Conservation (phyloP, 352 stramenopile species). For the Stephanocyclus meneghinianus region DNA sequence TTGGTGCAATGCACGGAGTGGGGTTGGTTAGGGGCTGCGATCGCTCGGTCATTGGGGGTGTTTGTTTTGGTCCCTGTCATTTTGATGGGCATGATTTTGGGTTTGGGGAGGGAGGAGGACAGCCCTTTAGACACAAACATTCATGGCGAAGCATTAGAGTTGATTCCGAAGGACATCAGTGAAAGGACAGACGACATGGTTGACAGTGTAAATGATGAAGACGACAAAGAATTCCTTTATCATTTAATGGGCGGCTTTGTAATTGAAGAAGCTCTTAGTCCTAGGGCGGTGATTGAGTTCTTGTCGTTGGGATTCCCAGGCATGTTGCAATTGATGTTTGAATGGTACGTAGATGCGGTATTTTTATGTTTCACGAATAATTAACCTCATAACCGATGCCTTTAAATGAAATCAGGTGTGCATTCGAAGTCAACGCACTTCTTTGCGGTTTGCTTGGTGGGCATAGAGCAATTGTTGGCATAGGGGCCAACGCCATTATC, state of each 20-base stretch:
- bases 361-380: slow-evolving; percentile 2
- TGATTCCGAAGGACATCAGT: background rate
- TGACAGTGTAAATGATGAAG: background rate
- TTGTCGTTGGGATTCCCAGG: slow-evolving; percentile 84
- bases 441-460: slow-evolving; percentile 81
- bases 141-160: background rate
- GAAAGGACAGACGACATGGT: background rate
- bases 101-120: slow-evolving; percentile 33
- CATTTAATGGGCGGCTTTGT: slow-evolving; percentile 85
- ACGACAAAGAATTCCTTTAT: slow-evolving; percentile 32
- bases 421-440: slow-evolving; percentile 82
- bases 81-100: slow-evolving; percentile 79
- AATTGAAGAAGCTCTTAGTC: slow-evolving; percentile 70
- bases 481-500: slow-evolving; percentile 87
- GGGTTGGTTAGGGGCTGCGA: slow-evolving; percentile 84
- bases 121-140: background rate
- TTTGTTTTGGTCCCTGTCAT: slow-evolving; percentile 82
- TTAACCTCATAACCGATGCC: background rate
- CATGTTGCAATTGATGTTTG: slow-evolving; percentile 87
- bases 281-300: slow-evolving; percentile 84
- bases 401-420: slow-evolving; percentile 60
- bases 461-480: slow-evolving; percentile 80
- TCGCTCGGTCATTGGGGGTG: slow-evolving; percentile 82
- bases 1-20: slow-evolving; percentile 86
- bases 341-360: slow-evolving; percentile 58